Conservation (phyloP, 2,329 filamentous ascomycete genomes). For the Waltergamsia citrina region DNA sequence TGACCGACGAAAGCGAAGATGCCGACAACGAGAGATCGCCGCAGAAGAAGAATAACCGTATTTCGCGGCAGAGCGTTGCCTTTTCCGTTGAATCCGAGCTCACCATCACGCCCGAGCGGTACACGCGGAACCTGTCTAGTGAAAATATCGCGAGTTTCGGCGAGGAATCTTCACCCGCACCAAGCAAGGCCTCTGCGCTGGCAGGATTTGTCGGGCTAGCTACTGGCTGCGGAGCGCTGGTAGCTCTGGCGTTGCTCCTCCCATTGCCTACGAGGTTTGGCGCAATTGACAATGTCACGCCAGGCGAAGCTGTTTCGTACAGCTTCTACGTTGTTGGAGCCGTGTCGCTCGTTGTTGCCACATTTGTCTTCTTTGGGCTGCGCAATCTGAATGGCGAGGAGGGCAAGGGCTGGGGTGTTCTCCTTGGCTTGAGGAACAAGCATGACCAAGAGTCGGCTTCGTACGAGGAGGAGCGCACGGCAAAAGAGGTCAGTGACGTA, state of each 20-base stretch:
- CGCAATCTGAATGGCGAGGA: slow-evolving; percentile 62
- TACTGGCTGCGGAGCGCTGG: slow-evolving; percentile 82
- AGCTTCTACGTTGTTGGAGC: slow-evolving; percentile 81
- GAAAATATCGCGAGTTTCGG: slow-evolving; percentile 11
- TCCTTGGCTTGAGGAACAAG: slow-evolving; percentile 33
- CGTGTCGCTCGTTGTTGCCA: slow-evolving; percentile 62
- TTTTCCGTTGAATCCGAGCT: slow-evolving; percentile 64
- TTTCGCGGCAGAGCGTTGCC: slow-evolving; percentile 47
- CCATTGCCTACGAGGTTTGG: slow-evolving; percentile 76
- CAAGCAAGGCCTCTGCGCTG: slow-evolving; percentile 46
- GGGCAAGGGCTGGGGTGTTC: slow-evolving; percentile 58
- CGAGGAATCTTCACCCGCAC: slow-evolving; percentile 12
- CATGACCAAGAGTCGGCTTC: slow-evolving; percentile 6
- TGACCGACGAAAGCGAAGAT: slow-evolving; percentile 41
- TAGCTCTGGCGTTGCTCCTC: slow-evolving; percentile 74
- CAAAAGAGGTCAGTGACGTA: background rate
- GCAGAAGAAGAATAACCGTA: slow-evolving; percentile 24
- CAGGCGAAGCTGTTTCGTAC: slow-evolving; percentile 64
- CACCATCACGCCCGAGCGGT: slow-evolving; percentile 63
- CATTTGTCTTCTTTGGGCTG: slow-evolving; percentile 72
- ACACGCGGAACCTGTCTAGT: slow-evolving; percentile 26
- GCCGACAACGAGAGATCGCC: slow-evolving; percentile 10
- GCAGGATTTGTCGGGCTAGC: slow-evolving; percentile 89
- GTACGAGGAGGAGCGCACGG: background rate
- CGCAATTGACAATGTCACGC: slow-evolving; percentile 60